Evolutionary conservation across 352 stramenopile genomes (phyloP).

Genomic region (Pelagophyceae sp.): DNA sequence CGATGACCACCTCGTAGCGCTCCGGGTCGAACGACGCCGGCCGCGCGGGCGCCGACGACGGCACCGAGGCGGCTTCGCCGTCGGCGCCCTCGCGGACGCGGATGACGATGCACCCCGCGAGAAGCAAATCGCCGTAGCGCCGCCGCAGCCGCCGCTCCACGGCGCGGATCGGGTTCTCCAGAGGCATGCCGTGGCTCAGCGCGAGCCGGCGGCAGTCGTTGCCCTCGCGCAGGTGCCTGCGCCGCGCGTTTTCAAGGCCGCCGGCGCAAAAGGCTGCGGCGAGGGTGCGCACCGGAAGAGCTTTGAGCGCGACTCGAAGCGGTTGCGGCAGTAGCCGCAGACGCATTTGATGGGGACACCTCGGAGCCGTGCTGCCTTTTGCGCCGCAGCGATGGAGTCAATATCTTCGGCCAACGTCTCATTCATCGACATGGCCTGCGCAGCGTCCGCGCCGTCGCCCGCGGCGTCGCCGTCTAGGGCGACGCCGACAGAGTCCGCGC

Average conservation of each 20-base stretch:
- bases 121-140: slow-evolving; percentile 2
- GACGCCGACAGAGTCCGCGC: too few relatives aligned
- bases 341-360: slow-evolving; percentile 4
- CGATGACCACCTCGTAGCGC: background rate
- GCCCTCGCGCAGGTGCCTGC: slow-evolving; percentile 3
- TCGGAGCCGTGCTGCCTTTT: too few relatives aligned
- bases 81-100: background rate
- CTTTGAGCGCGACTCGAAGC: slow-evolving; percentile 6
- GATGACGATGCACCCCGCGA: slow-evolving; percentile 16
- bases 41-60: background rate
- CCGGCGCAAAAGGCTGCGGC: too few relatives aligned
- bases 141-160: slow-evolving; percentile 4
- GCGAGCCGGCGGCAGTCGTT: slow-evolving; percentile 13
- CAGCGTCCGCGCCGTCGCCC: too few relatives aligned
- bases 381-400: too few relatives aligned
- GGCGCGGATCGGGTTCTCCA: slow-evolving; percentile 16
- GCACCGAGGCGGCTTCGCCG: background rate
- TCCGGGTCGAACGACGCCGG: background rate
- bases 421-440: too few relatives aligned
- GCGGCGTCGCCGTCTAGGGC: too few relatives aligned
- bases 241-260: too few relatives aligned
- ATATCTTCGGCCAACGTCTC: too few relatives aligned
- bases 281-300: too few relatives aligned
- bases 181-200: slow-evolving; percentile 10
- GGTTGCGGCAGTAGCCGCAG: slow-evolving; percentile 5